Percentiles rank a stretch among this genome's conserved stretches.
Conservation (phyloP, 2,329 filamentous ascomycete species). For the Alternaria arbusti region DNA sequence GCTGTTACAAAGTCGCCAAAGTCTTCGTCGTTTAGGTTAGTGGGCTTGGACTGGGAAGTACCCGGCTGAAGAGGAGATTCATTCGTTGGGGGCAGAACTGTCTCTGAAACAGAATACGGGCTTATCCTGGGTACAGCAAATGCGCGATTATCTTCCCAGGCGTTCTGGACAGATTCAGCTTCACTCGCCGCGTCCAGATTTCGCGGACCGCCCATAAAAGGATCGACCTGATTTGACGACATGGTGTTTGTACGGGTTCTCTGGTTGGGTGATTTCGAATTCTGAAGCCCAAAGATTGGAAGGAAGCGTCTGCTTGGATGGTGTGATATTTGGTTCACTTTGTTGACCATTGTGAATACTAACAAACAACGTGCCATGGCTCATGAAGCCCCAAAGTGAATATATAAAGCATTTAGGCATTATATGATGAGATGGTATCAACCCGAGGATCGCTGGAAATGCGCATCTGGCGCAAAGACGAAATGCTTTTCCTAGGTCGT, state of each 20-base stretch:
- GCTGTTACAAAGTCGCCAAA: constrained; percentile 13
- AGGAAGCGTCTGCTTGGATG: not conserved
- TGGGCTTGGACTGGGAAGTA: not conserved
- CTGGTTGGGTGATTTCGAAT: not conserved
- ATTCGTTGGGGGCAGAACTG: not conserved
- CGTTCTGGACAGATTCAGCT: not conserved
- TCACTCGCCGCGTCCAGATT: not conserved
- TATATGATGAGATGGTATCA: not conserved
- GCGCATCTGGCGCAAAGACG: not conserved
- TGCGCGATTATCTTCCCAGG: not conserved
- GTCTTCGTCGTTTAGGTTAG: constrained; percentile 7
- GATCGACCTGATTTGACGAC: not conserved
- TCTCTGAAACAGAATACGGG: not conserved
- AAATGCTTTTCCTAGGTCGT: not conserved
- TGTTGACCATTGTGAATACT: not conserved
- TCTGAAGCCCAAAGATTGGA: too few relatives aligned
- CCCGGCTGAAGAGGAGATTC: not conserved
- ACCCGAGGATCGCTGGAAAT: not conserved
- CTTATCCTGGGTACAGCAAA: not conserved
- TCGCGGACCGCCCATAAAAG: not conserved
- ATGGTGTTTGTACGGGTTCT: not conserved
- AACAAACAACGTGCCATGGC: not conserved
- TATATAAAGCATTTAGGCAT: not conserved
- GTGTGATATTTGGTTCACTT: not conserved
- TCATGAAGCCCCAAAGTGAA: not conserved